Evolutionary conservation across 2,329 filamentous ascomycete genomes (phyloP).

Genomic region (Macrophomina tecta): DNA sequence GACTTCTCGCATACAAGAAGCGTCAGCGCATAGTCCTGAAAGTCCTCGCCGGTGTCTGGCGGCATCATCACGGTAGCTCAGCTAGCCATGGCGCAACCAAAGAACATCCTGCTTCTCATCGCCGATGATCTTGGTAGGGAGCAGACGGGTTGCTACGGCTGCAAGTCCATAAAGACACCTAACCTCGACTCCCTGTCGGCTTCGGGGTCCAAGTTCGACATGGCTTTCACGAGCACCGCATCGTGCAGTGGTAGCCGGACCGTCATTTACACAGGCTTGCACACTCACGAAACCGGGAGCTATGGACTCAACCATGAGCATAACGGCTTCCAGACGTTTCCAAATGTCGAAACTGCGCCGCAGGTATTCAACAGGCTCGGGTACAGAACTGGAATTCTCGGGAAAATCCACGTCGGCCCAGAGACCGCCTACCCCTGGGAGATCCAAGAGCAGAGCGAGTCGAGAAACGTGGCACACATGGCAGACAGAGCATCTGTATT

Average conservation of each 20-base stretch:
- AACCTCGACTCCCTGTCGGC: conserved; percentile 50
- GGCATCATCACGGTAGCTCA: too few species aligned
- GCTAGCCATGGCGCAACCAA: conserved; percentile 34
- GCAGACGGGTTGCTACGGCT: conserved; percentile 46
- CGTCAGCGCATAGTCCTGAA: too few species aligned
- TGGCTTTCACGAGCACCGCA: conserved; percentile 54
- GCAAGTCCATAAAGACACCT: conserved; percentile 43
- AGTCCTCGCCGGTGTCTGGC: too few species aligned
- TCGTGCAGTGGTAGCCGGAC: conserved; percentile 57
- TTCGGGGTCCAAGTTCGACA: conserved; percentile 46
- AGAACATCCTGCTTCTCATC: conserved; percentile 49
- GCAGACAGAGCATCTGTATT: conserved; percentile 49
- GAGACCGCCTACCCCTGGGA: conserved; percentile 51
- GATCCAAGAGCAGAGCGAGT: conserved; percentile 48
- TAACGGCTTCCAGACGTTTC: conserved; percentile 54
- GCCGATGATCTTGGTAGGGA: conserved; percentile 53
- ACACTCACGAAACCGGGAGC: conserved; percentile 57
- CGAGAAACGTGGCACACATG: conserved; percentile 51
- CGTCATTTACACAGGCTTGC: conserved; percentile 57
- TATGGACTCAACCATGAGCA: conserved; percentile 50
- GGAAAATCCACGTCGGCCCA: conserved; percentile 58
- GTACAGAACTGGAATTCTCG: conserved; percentile 56
- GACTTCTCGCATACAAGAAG: too few species aligned
- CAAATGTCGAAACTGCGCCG: conserved; percentile 47
- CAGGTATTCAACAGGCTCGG: conserved; percentile 46